phyloP scores from a whole-genome alignment of 495 filamentous ascomycete genomes.

The Bacidia gigantensis region DNA sequence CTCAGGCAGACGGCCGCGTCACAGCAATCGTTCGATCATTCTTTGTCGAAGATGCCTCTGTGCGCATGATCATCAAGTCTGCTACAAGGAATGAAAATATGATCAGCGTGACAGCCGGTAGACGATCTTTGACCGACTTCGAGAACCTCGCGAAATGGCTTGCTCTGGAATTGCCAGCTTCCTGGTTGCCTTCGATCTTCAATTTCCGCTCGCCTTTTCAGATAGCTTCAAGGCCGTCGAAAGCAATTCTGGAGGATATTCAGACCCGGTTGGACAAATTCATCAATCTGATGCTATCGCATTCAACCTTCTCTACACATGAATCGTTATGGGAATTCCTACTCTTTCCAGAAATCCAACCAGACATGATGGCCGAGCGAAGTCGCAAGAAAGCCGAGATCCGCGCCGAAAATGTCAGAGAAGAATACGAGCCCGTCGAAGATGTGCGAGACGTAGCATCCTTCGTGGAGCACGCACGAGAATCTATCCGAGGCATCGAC shows the following conservation, averaged over 20 bases:
- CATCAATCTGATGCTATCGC: constrained; percentile 67
- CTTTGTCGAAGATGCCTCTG: constrained; percentile 92
- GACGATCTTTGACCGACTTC: constrained; percentile 81
- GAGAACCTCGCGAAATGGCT: constrained; percentile 79
- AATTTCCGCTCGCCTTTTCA: constrained; percentile 80
- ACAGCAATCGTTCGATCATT: constrained; percentile 94
- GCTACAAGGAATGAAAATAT: constrained; percentile 52
- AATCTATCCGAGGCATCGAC: constrained; percentile 73
- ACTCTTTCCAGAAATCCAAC: constrained; percentile 85
- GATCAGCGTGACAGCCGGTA: constrained; percentile 68
- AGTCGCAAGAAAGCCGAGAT: constrained; percentile 74
- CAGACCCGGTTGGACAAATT: constrained; percentile 80
- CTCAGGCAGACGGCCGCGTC: constrained; percentile 61
- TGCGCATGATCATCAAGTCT: constrained; percentile 87
- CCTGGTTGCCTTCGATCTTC: constrained; percentile 74
- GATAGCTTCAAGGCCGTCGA: constrained; percentile 79
- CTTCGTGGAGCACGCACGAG: constrained; percentile 77
- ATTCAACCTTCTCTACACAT: constrained; percentile 90
- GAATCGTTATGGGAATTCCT: constrained; percentile 99
- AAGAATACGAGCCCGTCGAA: constrained; percentile 73
- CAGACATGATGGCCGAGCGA: constrained; percentile 77
- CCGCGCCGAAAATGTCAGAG: constrained; percentile 66
- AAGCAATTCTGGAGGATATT: constrained; percentile 72
- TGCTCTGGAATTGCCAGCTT: constrained; percentile 84
- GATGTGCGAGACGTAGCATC: constrained; percentile 87